phyloP scores from a whole-genome alignment of 2,329 filamentous ascomycete genomes.

The Teratosphaeria pseudoeucalypti region DNA sequence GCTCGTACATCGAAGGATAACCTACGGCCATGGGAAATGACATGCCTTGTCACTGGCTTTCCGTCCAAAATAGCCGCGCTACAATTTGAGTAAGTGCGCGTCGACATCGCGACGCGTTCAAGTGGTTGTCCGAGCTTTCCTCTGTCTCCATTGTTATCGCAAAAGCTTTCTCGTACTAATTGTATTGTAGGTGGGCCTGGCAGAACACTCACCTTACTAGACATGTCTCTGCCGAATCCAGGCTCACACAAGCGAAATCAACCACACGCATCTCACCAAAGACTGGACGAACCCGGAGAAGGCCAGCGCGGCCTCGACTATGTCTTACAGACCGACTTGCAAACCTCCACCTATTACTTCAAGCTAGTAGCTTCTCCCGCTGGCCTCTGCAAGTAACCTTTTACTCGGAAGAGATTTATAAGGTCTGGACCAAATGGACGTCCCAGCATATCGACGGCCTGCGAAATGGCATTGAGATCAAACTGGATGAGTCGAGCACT shows the following conservation, averaged over 20 bases:
- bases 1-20: slow-evolving; percentile 57
- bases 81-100: slow-evolving; percentile 70
- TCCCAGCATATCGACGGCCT: slow-evolving; percentile 39
- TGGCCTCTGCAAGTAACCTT: slow-evolving; percentile 81
- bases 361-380: slow-evolving; percentile 65
- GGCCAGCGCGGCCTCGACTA: slow-evolving; percentile 46
- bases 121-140: not conserved
- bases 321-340: slow-evolving; percentile 60
- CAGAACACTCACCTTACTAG: slow-evolving; percentile 72
- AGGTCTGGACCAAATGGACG: slow-evolving; percentile 55
- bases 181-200: slow-evolving; percentile 66
- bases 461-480: slow-evolving; percentile 39
- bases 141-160: not conserved
- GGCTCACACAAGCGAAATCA: slow-evolving; percentile 42
- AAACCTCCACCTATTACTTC: slow-evolving; percentile 70
- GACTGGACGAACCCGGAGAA: slow-evolving; percentile 33
- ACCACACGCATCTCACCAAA: slow-evolving; percentile 26
- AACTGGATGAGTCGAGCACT: slow-evolving; percentile 9
- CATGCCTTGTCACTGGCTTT: slow-evolving; percentile 76
- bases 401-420: slow-evolving; percentile 59
- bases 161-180: not conserved
- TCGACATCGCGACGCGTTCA: not conserved
- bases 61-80: slow-evolving; percentile 76
- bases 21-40: slow-evolving; percentile 84
- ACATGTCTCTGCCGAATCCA: slow-evolving; percentile 58